These are phyloP conservation scores for Adansonia grandidieri DNA, from an alignment of 441 rosid species.

Conservation along the genomic window DNA sequence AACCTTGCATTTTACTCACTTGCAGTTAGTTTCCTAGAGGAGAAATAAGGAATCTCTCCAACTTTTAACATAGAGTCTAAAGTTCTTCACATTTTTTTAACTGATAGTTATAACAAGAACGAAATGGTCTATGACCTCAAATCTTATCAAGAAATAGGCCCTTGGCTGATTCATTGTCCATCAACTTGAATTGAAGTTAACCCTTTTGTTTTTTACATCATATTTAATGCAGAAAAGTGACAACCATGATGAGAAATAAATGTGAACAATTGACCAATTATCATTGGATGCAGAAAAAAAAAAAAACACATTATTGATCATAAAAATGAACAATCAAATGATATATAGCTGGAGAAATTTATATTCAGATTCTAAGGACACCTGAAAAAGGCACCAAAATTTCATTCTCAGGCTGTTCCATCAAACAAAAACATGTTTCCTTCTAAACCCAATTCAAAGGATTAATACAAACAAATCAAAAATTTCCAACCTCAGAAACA, in stretches of 20 bases:
- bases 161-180: not conserved
- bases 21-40: not conserved
- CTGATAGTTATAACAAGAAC: not conserved
- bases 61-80: not conserved
- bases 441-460: conserved; percentile 7
- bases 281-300: not conserved
- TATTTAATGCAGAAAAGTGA: conserved; percentile 3
- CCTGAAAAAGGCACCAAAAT: conserved; percentile 8
- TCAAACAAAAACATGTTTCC: conserved; percentile 14
- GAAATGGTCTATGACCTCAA: not conserved
- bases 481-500: not conserved
- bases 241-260: conserved; percentile 5
- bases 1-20: no score
- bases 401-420: conserved; percentile 15
- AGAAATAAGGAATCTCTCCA: conserved; percentile 12
- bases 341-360: not conserved
- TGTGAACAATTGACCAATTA: not conserved
- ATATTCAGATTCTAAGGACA: not conserved
- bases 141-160: conserved; percentile 5
- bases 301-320: not conserved
- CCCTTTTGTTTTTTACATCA: not conserved
- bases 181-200: not conserved
- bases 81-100: not conserved
- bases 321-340: not conserved
- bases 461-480: not conserved